Evolutionary conservation across 1,284 basidiomycete species (phyloP).

Genomic region (Lentinula novae-zelandiae): DNA sequence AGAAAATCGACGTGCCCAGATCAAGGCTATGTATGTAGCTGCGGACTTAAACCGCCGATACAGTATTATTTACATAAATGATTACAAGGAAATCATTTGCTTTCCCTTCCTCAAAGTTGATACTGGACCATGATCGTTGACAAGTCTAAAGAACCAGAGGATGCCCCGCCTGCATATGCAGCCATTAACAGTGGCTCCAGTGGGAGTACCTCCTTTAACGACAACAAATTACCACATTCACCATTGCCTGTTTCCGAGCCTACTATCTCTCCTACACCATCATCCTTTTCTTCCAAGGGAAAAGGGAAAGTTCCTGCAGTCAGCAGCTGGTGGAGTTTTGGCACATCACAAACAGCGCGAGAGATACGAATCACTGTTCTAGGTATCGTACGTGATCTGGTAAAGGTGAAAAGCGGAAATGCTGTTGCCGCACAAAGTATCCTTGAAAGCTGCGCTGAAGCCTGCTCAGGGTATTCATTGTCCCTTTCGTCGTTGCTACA

Average conservation of each 20-base stretch:
- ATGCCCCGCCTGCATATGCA: conserved; percentile 11
- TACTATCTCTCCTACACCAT: background rate
- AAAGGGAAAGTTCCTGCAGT: conserved; percentile 9
- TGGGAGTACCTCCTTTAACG: background rate
- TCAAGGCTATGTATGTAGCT: background rate
- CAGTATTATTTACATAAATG: no score
- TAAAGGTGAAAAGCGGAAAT: conserved; percentile 23
- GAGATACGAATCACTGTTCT: conserved; percentile 44
- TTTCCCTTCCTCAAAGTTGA: background rate
- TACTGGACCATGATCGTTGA: conserved; percentile 1
- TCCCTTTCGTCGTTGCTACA: conserved; percentile 49
- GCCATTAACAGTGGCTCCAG: background rate
- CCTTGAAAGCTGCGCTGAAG: conserved; percentile 42
- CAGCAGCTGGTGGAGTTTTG: conserved; percentile 12
- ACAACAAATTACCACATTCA: background rate
- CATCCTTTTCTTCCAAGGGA: conserved; percentile 6
- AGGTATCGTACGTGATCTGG: conserved; percentile 44
- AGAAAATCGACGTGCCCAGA: no score
- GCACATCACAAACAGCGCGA: conserved; percentile 31
- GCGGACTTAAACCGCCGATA: background rate
- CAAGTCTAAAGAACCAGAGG: background rate
- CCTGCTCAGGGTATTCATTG: conserved; percentile 36
- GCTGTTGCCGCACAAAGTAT: conserved; percentile 27
- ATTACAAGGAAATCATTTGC: background rate
- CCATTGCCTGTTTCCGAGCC: background rate